A percentile compares a stretch with the other conserved stretches of the same genome.
phyloP scores from a whole-genome alignment of 1,284 basidiomycete species.

The Heterobasidion annosum region DNA sequence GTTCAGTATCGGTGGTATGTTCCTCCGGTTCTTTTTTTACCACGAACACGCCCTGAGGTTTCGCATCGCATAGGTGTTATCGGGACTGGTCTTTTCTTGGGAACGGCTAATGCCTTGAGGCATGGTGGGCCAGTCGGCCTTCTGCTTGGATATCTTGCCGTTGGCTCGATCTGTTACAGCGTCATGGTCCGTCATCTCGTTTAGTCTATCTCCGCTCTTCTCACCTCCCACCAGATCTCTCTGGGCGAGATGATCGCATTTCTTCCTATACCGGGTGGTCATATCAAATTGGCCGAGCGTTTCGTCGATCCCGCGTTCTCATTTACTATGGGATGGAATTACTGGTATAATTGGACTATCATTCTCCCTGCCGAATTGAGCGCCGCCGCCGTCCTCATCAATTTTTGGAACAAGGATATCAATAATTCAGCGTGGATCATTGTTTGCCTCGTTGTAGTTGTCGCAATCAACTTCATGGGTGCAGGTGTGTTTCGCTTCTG shows the following conservation, averaged over 20 bases:
- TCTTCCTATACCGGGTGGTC: constrained; percentile 62
- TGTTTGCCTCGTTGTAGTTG: constrained; percentile 51
- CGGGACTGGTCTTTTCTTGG: constrained; percentile 43
- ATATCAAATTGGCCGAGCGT: constrained; percentile 59
- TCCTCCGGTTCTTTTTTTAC: constrained; percentile 2
- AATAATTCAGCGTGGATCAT: constrained; percentile 53
- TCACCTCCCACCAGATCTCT: constrained; percentile 26
- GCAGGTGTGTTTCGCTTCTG: constrained; percentile 20
- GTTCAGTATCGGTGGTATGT: constrained; percentile 24
- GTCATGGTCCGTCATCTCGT: constrained; percentile 21
- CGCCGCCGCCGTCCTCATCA: constrained; percentile 56
- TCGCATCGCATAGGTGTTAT: constrained; percentile 46
- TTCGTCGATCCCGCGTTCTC: constrained; percentile 66
- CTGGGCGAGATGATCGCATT: constrained; percentile 60
- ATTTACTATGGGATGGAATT: constrained; percentile 66
- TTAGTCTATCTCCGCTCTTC: background rate
- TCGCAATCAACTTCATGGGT: constrained; percentile 62
- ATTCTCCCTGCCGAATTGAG: constrained; percentile 53
- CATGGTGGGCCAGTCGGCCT: constrained; percentile 56
- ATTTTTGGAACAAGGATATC: constrained; percentile 44
- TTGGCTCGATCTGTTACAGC: constrained; percentile 56
- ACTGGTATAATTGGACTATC: constrained; percentile 56
- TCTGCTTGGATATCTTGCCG: constrained; percentile 48
- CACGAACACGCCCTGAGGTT: background rate
- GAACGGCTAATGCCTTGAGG: constrained; percentile 46